phyloP scores from a whole-genome alignment of 345 rosid genomes.

The Lepidium sativum region DNA sequence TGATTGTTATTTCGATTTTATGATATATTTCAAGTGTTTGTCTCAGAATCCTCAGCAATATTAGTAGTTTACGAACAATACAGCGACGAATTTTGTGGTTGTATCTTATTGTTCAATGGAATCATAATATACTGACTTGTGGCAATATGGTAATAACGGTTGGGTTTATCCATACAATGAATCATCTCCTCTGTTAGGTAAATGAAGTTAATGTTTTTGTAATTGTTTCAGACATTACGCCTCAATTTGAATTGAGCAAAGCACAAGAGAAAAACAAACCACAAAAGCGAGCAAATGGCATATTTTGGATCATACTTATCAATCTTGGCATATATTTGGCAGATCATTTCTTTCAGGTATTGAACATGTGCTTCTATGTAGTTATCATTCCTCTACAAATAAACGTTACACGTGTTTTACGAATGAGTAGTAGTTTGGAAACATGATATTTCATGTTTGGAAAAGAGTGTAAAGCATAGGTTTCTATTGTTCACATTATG shows the following conservation, averaged over 20 bases:
- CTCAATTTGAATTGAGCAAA: slow-evolving; percentile 55
- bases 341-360: slow-evolving; percentile 79
- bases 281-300: slow-evolving; percentile 48
- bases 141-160: neutral
- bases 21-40: neutral
- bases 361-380: neutral
- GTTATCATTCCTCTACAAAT: neutral
- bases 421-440: neutral
- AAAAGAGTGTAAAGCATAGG: neutral
- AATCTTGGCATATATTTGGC: slow-evolving; percentile 70
- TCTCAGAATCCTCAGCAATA: neutral
- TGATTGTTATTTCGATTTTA: neutral
- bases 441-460: neutral
- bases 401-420: neutral
- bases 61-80: neutral
- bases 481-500: neutral
- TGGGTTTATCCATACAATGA: neutral
- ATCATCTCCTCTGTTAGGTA: neutral
- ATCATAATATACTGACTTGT: neutral
- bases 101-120: neutral
- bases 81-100: neutral
- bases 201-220: neutral
- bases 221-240: slow-evolving; percentile 43
- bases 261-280: slow-evolving; percentile 38
- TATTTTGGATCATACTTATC: slow-evolving; percentile 82